A percentile compares a stretch with the other conserved stretches of the same genome.
Conservation (phyloP, 371 early-diverging fungal genomes). For the Apophysomyces trapeziformis region DNA sequence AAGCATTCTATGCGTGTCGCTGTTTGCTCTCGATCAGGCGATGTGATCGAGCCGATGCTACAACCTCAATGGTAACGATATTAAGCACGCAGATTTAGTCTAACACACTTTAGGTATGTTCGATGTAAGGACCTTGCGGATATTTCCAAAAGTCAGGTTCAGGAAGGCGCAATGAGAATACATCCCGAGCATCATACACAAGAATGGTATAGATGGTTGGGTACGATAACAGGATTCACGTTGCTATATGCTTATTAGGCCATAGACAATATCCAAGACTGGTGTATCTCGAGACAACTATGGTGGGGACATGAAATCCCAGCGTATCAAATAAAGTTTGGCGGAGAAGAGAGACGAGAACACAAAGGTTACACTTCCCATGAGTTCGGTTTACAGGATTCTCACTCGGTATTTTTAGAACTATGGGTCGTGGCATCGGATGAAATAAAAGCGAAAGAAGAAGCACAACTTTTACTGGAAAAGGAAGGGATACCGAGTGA, state of each 20-base stretch:
- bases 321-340: conserved; percentile 80
- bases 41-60: conserved; percentile 97
- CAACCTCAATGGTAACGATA: conserved; percentile 96
- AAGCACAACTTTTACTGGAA: conserved; percentile 45
- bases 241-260: too few species aligned
- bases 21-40: conserved; percentile 89
- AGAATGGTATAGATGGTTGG: conserved; percentile 97
- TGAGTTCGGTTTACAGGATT: conserved; percentile 13
- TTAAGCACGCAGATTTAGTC: not conserved
- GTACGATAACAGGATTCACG: conserved; percentile 38
- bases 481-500: conserved; percentile 31
- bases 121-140: conserved; percentile 85
- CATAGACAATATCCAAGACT: conserved; percentile 90
- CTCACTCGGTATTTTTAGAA: conserved; percentile 21
- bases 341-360: not conserved
- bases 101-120: conserved; percentile 69
- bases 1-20: conserved; percentile 91
- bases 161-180: conserved; percentile 73
- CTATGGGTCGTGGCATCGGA: conserved; percentile 78
- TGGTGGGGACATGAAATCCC: conserved; percentile 99
- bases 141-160: conserved; percentile 73
- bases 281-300: conserved; percentile 99
- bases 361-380: conserved; percentile 16
- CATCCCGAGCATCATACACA: conserved; percentile 81
- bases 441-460: conserved; percentile 61